These are phyloP conservation scores for Cucurbitaria berberidis DNA, from an alignment of 2,329 filamentous ascomycete genomes.

Conservation along the genomic window DNA sequence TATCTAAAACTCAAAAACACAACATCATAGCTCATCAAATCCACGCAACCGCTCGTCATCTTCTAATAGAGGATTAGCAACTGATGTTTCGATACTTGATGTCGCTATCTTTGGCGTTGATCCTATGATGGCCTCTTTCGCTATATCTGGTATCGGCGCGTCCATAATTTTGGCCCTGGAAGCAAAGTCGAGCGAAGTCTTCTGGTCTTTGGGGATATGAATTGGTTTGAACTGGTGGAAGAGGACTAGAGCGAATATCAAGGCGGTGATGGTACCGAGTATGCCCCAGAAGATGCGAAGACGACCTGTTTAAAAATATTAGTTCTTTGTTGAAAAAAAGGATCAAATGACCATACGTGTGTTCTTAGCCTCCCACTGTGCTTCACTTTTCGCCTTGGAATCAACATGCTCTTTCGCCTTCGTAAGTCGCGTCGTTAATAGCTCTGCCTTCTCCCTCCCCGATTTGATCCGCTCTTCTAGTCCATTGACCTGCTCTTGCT, in stretches of 20 bases:
- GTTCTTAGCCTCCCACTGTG: slow-evolving; percentile 69
- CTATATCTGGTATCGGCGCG: slow-evolving; percentile 40
- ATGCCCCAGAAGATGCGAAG: slow-evolving; percentile 69
- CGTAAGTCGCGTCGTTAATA: slow-evolving; percentile 68
- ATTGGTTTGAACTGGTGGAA: slow-evolving; percentile 41
- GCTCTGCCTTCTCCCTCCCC: slow-evolving; percentile 65
- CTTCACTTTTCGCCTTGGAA: slow-evolving; percentile 70
- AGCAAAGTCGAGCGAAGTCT: slow-evolving; percentile 20
- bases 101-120: slow-evolving; percentile 9
- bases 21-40: slow-evolving; percentile 32
- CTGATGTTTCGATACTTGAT: slow-evolving; percentile 7
- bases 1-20: slow-evolving; percentile 17
- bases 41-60: slow-evolving; percentile 25
- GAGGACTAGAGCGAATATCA: slow-evolving; percentile 56
- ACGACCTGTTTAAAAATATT: slow-evolving; percentile 48
- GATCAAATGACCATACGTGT: slow-evolving; percentile 42
- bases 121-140: slow-evolving; percentile 42
- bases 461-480: slow-evolving; percentile 67
- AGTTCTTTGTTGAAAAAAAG: slow-evolving; percentile 1
- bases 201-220: slow-evolving; percentile 9
- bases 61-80: slow-evolving; percentile 4
- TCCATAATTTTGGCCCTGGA: slow-evolving; percentile 31
- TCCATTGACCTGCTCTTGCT: slow-evolving; percentile 67
- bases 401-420: slow-evolving; percentile 69
- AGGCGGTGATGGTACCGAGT: slow-evolving; percentile 52